A percentile compares a stretch with the other conserved stretches of the same genome.
phyloP scores from a whole-genome alignment of 352 stramenopile species.

The Phytopythium chamaehyphon region DNA sequence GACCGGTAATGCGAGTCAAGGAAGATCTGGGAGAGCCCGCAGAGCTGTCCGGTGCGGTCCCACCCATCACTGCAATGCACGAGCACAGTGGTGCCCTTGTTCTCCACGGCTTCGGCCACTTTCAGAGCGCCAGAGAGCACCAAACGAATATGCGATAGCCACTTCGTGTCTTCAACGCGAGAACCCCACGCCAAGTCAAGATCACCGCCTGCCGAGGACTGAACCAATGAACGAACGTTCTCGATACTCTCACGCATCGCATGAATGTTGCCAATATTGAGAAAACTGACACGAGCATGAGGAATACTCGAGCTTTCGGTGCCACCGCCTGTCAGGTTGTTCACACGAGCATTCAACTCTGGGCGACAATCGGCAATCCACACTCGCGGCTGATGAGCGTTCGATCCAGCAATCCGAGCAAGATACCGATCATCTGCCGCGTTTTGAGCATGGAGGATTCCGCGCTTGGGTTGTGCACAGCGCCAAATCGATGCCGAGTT shows the following conservation, averaged over 20 bases:
- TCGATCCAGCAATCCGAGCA: slow-evolving; percentile 38
- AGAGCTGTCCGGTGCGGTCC: slow-evolving; percentile 88
- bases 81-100: slow-evolving; percentile 69
- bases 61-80: slow-evolving; percentile 92
- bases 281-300: slow-evolving; percentile 77
- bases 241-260: slow-evolving; percentile 88
- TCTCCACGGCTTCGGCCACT: slow-evolving; percentile 64
- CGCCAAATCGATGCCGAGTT: slow-evolving; percentile 78
- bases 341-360: slow-evolving; percentile 87
- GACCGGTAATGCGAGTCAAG: slow-evolving; percentile 87
- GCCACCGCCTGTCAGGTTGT: slow-evolving; percentile 87
- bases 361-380: slow-evolving; percentile 90
- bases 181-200: slow-evolving; percentile 57
- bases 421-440: slow-evolving; percentile 73
- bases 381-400: slow-evolving; percentile 44
- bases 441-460: slow-evolving; percentile 77
- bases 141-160: slow-evolving; percentile 67
- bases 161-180: slow-evolving; percentile 78
- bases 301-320: slow-evolving; percentile 79
- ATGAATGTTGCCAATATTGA: slow-evolving; percentile 94
- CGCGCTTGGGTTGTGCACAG: slow-evolving; percentile 83
- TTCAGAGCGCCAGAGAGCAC: slow-evolving; percentile 65
- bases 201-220: slow-evolving; percentile 27
- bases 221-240: slow-evolving; percentile 49
- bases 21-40: slow-evolving; percentile 82